Evolutionary conservation across 257 asterid genomes (phyloP).

Genomic region (Verbena officinalis): DNA sequence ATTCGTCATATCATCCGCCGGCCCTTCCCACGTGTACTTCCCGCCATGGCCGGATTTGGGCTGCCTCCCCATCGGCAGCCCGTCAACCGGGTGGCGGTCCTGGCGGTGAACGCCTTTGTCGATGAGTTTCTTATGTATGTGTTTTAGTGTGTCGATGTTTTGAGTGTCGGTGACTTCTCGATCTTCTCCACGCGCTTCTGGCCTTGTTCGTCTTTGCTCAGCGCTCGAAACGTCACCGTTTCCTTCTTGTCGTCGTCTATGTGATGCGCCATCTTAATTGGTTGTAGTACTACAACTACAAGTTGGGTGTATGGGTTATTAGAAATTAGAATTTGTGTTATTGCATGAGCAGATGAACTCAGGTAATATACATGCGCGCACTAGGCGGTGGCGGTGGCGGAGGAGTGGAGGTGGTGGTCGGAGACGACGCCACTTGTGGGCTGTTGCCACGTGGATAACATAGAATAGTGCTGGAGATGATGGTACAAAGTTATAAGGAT

Average conservation of each 20-base stretch:
- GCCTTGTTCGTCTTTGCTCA: constrained; percentile 43
- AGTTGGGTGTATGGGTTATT: no score
- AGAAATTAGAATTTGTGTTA: no score
- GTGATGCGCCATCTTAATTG: constrained; percentile 23
- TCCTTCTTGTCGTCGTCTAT: constrained; percentile 37
- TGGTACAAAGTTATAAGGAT: no score
- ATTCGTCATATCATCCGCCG: constrained; percentile 16
- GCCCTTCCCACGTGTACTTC: constrained; percentile 71
- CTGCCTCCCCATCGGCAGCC: constrained; percentile 34
- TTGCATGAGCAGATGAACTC: no score
- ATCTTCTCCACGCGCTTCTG: constrained; percentile 44
- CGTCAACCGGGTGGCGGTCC: constrained; percentile 56
- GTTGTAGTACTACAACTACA: background rate
- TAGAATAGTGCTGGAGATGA: background rate
- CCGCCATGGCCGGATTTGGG: constrained; percentile 62
- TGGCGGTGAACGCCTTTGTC: constrained; percentile 57
- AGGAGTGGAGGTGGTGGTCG: background rate
- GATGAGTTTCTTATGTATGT: constrained; percentile 45
- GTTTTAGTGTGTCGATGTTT: constrained; percentile 37
- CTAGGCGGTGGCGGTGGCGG: background rate
- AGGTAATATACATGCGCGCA: no score
- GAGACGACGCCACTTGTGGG: background rate
- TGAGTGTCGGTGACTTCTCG: constrained; percentile 32
- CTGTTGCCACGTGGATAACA: background rate
- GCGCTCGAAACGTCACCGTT: constrained; percentile 43